phyloP scores from a whole-genome alignment of 805 yeast genomes.

The Metschnikowia corniflorae region DNA sequence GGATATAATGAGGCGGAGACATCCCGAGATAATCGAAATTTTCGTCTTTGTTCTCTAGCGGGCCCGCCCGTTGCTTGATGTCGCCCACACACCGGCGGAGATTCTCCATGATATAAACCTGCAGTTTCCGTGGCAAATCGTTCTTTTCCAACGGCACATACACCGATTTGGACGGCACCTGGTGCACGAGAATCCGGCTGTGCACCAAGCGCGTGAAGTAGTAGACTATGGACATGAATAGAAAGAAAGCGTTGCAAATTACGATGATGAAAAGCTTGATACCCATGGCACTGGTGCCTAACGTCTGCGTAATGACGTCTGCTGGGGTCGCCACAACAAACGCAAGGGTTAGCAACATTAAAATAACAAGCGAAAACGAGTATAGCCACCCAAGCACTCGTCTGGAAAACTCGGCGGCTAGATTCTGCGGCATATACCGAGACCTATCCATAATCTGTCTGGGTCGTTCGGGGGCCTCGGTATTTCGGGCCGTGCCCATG shows the following conservation, averaged over 20 bases:
- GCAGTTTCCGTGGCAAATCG: constrained; percentile 40
- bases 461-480: background rate
- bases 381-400: constrained; percentile 40
- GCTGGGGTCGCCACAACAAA: constrained; percentile 72
- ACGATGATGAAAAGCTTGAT: constrained; percentile 79
- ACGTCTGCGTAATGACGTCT: constrained; percentile 65
- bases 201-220: constrained; percentile 59
- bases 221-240: constrained; percentile 46
- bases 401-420: constrained; percentile 19
- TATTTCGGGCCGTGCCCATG: background rate
- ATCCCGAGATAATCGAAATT: constrained; percentile 37
- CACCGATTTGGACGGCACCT: constrained; percentile 61
- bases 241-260: constrained; percentile 61
- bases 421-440: constrained; percentile 11
- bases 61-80: constrained; percentile 33
- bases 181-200: constrained; percentile 57
- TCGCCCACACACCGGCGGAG: constrained; percentile 28
- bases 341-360: constrained; percentile 41
- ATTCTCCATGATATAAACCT: constrained; percentile 23
- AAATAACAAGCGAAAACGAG: constrained; percentile 40
- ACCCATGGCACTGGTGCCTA: constrained; percentile 55
- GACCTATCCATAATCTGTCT: background rate
- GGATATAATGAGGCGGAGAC: constrained; percentile 41
- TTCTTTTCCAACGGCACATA: constrained; percentile 62
- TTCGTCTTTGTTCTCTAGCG: constrained; percentile 24